These are phyloP conservation scores for Ophiostoma triangulosporum DNA, from an alignment of 2,329 filamentous ascomycete genomes.

Conservation along the genomic window DNA sequence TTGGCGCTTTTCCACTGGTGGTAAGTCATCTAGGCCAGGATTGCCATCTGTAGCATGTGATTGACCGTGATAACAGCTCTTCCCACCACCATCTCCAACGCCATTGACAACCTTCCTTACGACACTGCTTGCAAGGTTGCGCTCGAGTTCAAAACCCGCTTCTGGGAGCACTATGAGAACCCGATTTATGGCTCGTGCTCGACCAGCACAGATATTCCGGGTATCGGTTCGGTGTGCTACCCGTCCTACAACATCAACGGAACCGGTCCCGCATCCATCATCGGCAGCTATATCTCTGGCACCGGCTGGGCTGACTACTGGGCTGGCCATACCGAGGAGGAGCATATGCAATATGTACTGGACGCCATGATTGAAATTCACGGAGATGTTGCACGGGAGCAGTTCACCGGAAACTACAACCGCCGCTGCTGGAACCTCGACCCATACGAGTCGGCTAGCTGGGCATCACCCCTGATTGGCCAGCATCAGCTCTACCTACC, in stretches of 20 bases:
- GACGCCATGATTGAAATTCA: conserved; percentile 1
- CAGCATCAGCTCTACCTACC: conserved; percentile 1
- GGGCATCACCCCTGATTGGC: neutral
- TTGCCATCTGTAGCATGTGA: neutral
- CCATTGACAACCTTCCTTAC: neutral
- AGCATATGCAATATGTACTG: neutral
- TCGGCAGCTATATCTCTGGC: neutral
- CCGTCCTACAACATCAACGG: conserved; percentile 2
- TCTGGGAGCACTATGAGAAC: conserved; percentile 1
- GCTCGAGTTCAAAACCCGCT: neutral
- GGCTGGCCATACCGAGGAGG: neutral
- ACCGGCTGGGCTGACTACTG: neutral
- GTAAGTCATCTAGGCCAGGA: neutral
- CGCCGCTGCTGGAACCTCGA: conserved; percentile 1
- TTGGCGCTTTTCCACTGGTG: neutral
- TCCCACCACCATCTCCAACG: neutral
- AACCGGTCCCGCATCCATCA: neutral
- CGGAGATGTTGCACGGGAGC: neutral
- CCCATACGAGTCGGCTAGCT: neutral
- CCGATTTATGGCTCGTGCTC: conserved; percentile 1
- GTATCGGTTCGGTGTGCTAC: neutral
- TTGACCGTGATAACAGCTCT: neutral
- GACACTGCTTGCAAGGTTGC: neutral
- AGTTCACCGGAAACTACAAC: neutral
- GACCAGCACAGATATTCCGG: neutral